phyloP scores from a whole-genome alignment of 2,329 filamentous ascomycete species.

The Thermomyces lanuginosus region DNA sequence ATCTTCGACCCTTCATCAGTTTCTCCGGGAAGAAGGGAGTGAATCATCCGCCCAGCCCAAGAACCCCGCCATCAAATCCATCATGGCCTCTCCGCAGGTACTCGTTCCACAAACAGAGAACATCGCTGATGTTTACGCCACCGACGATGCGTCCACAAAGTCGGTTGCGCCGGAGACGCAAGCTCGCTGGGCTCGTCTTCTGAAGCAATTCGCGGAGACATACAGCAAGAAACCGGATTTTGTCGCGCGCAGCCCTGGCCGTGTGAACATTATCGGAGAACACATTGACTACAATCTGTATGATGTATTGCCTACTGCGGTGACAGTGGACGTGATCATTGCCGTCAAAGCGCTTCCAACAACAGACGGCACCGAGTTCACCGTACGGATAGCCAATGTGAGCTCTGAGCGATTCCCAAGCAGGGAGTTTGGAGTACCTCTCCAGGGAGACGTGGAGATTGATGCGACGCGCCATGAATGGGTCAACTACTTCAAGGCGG shows the following conservation, averaged over 20 bases:
- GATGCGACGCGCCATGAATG: slow-evolving; percentile 77
- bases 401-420: slow-evolving; percentile 58
- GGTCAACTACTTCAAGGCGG: slow-evolving; percentile 97
- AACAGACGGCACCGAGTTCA: slow-evolving; percentile 32
- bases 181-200: slow-evolving; percentile 58
- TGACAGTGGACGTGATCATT: slow-evolving; percentile 77
- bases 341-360: slow-evolving; percentile 46
- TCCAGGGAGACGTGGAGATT: slow-evolving; percentile 51
- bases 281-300: slow-evolving; percentile 98
- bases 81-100: slow-evolving; percentile 26
- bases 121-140: slow-evolving; percentile 68
- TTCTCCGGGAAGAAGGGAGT: not conserved
- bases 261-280: slow-evolving; percentile 97
- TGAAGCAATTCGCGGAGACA: slow-evolving; percentile 50
- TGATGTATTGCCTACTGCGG: slow-evolving; percentile 87
- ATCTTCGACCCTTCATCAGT: not conserved
- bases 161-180: slow-evolving; percentile 52
- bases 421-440: slow-evolving; percentile 56
- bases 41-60: not conserved
- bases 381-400: slow-evolving; percentile 67
- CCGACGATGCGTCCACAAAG: slow-evolving; percentile 57
- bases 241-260: slow-evolving; percentile 74
- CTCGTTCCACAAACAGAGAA: slow-evolving; percentile 58
- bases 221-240: slow-evolving; percentile 63
- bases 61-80: slow-evolving; percentile 9